Base-by-base conservation (phyloP, 805 yeast genomes). In the Candida adriatica region DNA sequence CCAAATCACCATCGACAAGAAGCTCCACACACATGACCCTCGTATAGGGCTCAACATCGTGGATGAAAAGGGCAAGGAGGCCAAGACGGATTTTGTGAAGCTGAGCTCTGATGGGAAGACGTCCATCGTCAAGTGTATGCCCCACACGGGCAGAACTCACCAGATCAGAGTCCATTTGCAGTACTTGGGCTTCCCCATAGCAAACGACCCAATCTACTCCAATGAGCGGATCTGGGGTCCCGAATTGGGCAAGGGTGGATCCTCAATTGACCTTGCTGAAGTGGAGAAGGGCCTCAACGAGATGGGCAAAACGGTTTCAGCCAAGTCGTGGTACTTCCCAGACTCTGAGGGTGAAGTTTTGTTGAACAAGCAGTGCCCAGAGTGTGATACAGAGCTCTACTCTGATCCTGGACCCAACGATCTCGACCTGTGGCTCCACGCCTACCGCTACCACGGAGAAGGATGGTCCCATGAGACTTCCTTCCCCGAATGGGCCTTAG, bases 151-250 rank as follows among this genome's bases (percentile, higher is more conserved):
- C 0, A 67, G 98, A 50, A 86, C 96, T 0, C 98, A 90, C 55
- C 98, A 90, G 53, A 87, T 92, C 30, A 64, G 98, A 38, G 95
- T 92, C 1, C 98, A 92, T 60, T 59, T 92, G 35, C 96, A 88
- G 56, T 80, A 67, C 43, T 46, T 92, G n/a, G 96, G 96, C 0
- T 70, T 64, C 49, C 96, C 97, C 1, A 90, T 90, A 27, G 86
- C 83, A 4, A 88, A 90, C 52, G 98, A 90, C 55, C 96, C 96
- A 0, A 66, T 88, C 1, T 90, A 85, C 50, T 80, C 95, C 2
- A 84, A 83, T 46, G 71, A 68, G 11, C 55, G 58, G 13, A 77
- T 85, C 1, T 92, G 96, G 96, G 97, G 97, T 0, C 58, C 67
- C 0, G 43, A 53, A 0, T 55, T 92, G 27, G 97, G 96, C 4